Evolutionary conservation across 306 rosid species (phyloP).

Genomic region (Macrotyloma uniflorum): DNA sequence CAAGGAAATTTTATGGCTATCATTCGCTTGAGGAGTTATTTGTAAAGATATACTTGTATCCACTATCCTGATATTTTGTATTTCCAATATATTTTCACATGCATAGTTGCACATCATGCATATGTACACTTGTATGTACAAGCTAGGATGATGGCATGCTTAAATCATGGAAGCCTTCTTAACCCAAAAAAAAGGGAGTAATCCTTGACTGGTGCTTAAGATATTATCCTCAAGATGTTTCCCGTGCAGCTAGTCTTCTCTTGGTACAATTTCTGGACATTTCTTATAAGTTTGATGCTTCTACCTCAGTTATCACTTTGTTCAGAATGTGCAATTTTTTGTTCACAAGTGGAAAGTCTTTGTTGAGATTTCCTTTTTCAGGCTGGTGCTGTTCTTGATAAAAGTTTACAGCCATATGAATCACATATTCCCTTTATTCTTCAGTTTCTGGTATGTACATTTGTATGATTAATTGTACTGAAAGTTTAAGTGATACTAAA

Average conservation of each 20-base stretch:
- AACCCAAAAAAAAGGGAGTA: conserved; percentile 18
- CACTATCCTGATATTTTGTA: conserved; percentile 32
- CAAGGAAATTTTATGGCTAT: conserved; percentile 83
- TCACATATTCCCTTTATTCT: conserved; percentile 88
- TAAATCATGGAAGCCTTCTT: conserved; percentile 40
- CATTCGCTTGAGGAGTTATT: conserved; percentile 85
- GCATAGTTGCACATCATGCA: conserved; percentile 27
- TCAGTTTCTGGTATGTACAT: conserved; percentile 58
- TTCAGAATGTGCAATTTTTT: conserved; percentile 27
- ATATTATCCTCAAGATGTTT: conserved; percentile 87
- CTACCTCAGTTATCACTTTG: neutral
- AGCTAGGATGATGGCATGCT: conserved; percentile 21
- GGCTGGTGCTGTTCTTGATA: conserved; percentile 75
- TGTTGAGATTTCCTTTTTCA: conserved; percentile 48
- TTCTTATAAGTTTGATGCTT: conserved; percentile 5
- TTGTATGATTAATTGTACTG: conserved; percentile 10
- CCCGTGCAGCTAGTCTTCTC: conserved; percentile 90
- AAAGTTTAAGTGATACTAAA: conserved; percentile 20
- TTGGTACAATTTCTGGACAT: conserved; percentile 58
- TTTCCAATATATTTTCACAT: conserved; percentile 31
- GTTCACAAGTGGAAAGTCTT: conserved; percentile 24
- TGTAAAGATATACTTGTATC: conserved; percentile 94
- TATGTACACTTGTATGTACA: conserved; percentile 12
- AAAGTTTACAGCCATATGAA: conserved; percentile 83
- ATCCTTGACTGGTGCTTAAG: conserved; percentile 76